A percentile compares a stretch with the other conserved stretches of the same genome.
Conservation (phyloP, 2,329 filamentous ascomycete genomes). For the Dothistroma septosporum region DNA sequence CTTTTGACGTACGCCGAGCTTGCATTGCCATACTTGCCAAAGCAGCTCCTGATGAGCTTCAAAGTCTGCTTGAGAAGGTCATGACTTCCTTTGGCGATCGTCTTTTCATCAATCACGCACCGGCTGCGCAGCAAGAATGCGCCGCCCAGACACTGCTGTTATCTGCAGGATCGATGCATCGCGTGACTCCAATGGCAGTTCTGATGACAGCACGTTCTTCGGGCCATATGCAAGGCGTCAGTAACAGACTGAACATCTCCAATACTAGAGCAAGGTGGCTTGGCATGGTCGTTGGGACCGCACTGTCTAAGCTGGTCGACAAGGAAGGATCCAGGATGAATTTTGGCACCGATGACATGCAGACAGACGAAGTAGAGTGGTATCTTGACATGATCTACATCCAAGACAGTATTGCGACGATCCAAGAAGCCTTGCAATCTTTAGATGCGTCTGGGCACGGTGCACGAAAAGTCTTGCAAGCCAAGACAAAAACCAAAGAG, state of each 20-base stretch:
- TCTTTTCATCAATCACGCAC: constrained; percentile 79
- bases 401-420: constrained; percentile 59
- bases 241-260: constrained; percentile 75
- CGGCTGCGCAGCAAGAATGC: constrained; percentile 83
- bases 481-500: background rate
- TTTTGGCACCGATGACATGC: constrained; percentile 78
- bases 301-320: constrained; percentile 62
- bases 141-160: constrained; percentile 77
- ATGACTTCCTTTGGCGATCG: constrained; percentile 76
- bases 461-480: background rate
- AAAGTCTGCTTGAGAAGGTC: constrained; percentile 62
- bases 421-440: constrained; percentile 40
- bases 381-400: constrained; percentile 64
- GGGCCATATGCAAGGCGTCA: constrained; percentile 71
- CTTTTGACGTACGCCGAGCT: constrained; percentile 26
- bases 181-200: constrained; percentile 62
- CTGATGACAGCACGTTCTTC: constrained; percentile 66
- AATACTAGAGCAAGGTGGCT: constrained; percentile 73
- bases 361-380: constrained; percentile 67
- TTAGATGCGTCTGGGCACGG: constrained; percentile 5
- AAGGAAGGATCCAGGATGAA: constrained; percentile 66
- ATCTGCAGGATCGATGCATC: constrained; percentile 69
- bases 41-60: constrained; percentile 31
- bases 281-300: constrained; percentile 82
- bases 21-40: constrained; percentile 26